phyloP scores from a whole-genome alignment of 1,139 yeast genomes.

The Blastobotrys buckinghamii region DNA sequence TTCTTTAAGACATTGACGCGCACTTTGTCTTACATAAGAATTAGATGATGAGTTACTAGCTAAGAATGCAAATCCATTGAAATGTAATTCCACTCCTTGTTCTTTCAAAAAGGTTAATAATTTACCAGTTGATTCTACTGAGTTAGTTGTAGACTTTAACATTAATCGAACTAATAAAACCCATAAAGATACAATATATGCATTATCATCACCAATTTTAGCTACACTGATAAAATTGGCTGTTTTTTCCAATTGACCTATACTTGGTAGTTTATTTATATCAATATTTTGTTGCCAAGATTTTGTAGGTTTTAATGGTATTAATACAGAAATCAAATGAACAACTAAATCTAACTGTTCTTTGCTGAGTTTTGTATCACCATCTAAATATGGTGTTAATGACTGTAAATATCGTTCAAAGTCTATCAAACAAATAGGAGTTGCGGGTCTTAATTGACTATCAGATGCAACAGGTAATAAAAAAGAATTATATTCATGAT shows the following conservation, averaged over 20 bases:
- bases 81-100: neutral
- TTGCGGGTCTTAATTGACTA: slow-evolving; percentile 3
- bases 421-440: slow-evolving; percentile 6
- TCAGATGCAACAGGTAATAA: slow-evolving; percentile 6
- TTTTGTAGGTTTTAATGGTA: slow-evolving; percentile 3
- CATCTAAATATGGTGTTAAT: slow-evolving; percentile 4
- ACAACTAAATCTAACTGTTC: slow-evolving; percentile 4
- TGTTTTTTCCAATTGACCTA: slow-evolving; percentile 8
- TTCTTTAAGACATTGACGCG: slow-evolving; percentile 16
- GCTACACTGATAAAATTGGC: slow-evolving; percentile 7
- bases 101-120: slow-evolving; percentile 11
- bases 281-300: slow-evolving; percentile 5
- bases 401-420: slow-evolving; percentile 5
- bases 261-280: neutral
- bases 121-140: slow-evolving; percentile 4
- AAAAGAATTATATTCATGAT: neutral
- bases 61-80: slow-evolving; percentile 14
- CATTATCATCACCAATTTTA: slow-evolving; percentile 6
- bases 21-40: slow-evolving; percentile 10
- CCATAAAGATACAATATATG: slow-evolving; percentile 13
- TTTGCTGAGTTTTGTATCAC: slow-evolving; percentile 1
- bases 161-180: slow-evolving; percentile 10
- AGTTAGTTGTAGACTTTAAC: neutral
- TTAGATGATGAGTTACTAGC: slow-evolving; percentile 1
- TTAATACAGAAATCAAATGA: slow-evolving; percentile 2